Evolutionary conservation across 495 filamentous ascomycete genomes (phyloP).

Genomic region (Xylaria palmicola): DNA sequence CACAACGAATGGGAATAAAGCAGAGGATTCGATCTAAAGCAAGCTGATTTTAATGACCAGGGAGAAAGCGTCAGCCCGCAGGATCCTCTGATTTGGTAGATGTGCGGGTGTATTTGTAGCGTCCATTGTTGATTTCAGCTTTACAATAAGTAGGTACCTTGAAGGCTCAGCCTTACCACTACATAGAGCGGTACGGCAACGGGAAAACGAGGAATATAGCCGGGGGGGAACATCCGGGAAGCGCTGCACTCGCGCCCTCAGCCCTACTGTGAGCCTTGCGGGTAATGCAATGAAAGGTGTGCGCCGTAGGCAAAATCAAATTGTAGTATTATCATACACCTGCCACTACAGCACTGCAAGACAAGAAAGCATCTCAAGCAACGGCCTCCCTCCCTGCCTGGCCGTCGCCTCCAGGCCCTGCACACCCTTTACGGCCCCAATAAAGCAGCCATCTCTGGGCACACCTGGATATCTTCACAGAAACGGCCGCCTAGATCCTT

Average conservation of each 20-base stretch:
- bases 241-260: not conserved
- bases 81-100: constrained; percentile 10
- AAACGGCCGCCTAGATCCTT: constrained; percentile 19
- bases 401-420: constrained; percentile 10
- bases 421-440: constrained; percentile 14
- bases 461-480: constrained; percentile 20
- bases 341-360: constrained; percentile 9
- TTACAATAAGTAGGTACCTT: constrained; percentile 9
- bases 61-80: constrained; percentile 7
- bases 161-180: constrained; percentile 8
- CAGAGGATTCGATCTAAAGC: constrained; percentile 3
- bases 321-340: constrained; percentile 14
- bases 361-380: constrained; percentile 10
- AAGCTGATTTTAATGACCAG: not conserved
- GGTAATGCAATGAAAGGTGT: constrained; percentile 13
- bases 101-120: constrained; percentile 11
- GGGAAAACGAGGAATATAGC: not conserved
- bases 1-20: too few species aligned
- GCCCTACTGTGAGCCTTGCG: constrained; percentile 8
- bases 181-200: constrained; percentile 4
- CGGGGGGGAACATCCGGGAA: not conserved
- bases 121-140: constrained; percentile 8
- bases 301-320: constrained; percentile 9
- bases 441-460: constrained; percentile 21
- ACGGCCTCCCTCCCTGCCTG: constrained; percentile 10